A percentile compares a stretch with the other conserved stretches of the same genome.
phyloP scores from a whole-genome alignment of 2,329 filamentous ascomycete species.

The Raffaelea arxii region DNA sequence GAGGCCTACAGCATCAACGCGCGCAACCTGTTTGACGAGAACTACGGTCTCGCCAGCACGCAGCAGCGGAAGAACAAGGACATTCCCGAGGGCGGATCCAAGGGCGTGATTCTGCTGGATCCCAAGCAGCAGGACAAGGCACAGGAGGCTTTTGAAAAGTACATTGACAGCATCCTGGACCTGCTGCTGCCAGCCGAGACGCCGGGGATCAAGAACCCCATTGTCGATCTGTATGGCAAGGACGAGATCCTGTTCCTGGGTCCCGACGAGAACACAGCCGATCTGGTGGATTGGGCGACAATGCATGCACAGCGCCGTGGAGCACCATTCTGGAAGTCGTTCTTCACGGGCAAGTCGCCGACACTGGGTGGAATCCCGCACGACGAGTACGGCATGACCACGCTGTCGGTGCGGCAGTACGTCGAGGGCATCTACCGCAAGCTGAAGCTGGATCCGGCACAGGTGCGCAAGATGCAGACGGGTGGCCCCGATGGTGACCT shows the following conservation, averaged over 20 bases:
- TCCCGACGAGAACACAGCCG: conserved; percentile 96
- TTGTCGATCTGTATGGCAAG: conserved; percentile 90
- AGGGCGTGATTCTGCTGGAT: conserved; percentile 93
- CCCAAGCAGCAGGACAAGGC: conserved; percentile 90
- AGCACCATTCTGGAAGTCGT: conserved; percentile 99
- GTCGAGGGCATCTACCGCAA: conserved; percentile 96
- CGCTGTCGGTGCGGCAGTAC: conserved; percentile 89
- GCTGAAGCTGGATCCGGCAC: conserved; percentile 75
- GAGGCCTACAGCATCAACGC: conserved; percentile 96
- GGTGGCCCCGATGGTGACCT: conserved; percentile 94
- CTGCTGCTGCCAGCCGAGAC: conserved; percentile 81
- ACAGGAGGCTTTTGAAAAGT: conserved; percentile 93
- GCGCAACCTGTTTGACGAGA: conserved; percentile 93
- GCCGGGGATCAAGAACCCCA: conserved; percentile 97
- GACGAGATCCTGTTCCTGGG: conserved; percentile 98
- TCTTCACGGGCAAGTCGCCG: conserved; percentile 98
- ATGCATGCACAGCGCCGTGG: conserved; percentile 80
- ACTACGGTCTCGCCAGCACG: conserved; percentile 95
- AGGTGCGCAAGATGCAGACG: conserved; percentile 90
- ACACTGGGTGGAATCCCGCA: conserved; percentile 95
- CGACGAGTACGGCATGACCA: conserved; percentile 96
- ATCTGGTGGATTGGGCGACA: conserved; percentile 97
- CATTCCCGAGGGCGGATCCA: conserved; percentile 94
- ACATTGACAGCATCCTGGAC: conserved; percentile 97
- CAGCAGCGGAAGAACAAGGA: conserved; percentile 99